Evolutionary conservation across 768 basidiomycete species (phyloP).

Genomic region (Trametes cinnabarina): DNA sequence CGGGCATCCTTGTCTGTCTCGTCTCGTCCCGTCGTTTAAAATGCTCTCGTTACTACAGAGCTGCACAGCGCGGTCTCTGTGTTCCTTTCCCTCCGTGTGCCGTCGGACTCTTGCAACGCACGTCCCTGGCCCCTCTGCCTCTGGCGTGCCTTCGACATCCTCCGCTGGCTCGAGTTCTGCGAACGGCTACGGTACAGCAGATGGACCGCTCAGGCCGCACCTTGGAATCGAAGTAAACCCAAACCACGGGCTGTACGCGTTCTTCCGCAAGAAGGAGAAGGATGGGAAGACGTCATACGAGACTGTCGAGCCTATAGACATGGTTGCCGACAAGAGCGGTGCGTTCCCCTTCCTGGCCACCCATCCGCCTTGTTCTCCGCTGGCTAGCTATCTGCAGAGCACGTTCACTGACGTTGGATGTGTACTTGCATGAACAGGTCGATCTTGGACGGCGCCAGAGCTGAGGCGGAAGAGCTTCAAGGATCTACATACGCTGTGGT

Average conservation of each 20-base stretch:
- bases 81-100: not conserved
- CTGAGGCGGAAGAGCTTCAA: conserved; percentile 88
- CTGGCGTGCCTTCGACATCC: not conserved
- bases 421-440: conserved; percentile 56
- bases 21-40: not conserved
- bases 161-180: not conserved
- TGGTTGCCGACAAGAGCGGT: conserved; percentile 37
- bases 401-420: no score
- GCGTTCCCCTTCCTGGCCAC: conserved; percentile 12
- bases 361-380: not conserved
- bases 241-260: conserved; percentile 74
- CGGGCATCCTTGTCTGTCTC: not conserved
- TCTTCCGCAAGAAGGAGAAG: conserved; percentile 62
- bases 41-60: conserved; percentile 4
- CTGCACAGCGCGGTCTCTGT: conserved; percentile 1
- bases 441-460: conserved; percentile 84
- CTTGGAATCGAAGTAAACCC: conserved; percentile 45
- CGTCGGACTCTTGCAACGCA: conserved; percentile 16
- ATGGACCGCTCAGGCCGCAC: conserved; percentile 41
- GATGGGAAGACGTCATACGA: conserved; percentile 56
- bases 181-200: conserved; percentile 5
- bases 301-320: conserved; percentile 37
- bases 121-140: not conserved
- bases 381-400: no score
- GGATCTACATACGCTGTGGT: conserved; percentile 95